Evolutionary conservation across 2,329 filamentous ascomycete genomes (phyloP), one percentile per base, ranked within the genome.

Genomic region (Talaromyces sp.): DNA sequence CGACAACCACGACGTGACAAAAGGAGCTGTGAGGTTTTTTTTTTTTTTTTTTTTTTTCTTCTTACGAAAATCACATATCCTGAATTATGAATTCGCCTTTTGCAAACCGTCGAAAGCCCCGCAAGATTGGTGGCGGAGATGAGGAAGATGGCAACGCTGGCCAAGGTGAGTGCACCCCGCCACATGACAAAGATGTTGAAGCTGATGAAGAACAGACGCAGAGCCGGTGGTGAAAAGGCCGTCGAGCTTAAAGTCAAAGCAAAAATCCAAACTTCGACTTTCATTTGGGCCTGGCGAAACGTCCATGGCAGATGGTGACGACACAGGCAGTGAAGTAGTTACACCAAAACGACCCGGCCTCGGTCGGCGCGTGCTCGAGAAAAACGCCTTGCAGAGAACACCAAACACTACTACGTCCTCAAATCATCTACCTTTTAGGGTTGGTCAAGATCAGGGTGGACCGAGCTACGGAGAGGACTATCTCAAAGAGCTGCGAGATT

Each of bases 391-490:
- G 71, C 71, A 89, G 76, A 86, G 84, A 67, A 73, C 78, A n/a
- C 62, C 72, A 26, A 75, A 76, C 38, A 76, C 80, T 11, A 78
- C 78, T 0, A 69, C 76, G 68, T 75, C 80, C 56, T 68, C 80
- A 63, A 74, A 80, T n/a, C 77, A 80, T 2, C 73, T 90, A 0
- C 85, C 85, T 0, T 73, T 85, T 59, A 81, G 86, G 8, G 80
- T 84, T 0, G 78, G 80, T 6, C 82, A 86, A 14, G 86, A 90
- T 14, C 86, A 89, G 17, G 87, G 88, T 56, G 81, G 89, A 41
- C 92, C 91, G 0, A 89, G 80, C 61, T 98, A 99, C 73, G 96
- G 84, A 78, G 90, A 89, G 69, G 91, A 96, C 67, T 91, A 93
- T 65, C 81, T 99, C 21, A 87, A 90, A 35, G 91, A 96, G 72